Conservation (phyloP, 495 filamentous ascomycete species). For the Emericellopsis terricola region DNA sequence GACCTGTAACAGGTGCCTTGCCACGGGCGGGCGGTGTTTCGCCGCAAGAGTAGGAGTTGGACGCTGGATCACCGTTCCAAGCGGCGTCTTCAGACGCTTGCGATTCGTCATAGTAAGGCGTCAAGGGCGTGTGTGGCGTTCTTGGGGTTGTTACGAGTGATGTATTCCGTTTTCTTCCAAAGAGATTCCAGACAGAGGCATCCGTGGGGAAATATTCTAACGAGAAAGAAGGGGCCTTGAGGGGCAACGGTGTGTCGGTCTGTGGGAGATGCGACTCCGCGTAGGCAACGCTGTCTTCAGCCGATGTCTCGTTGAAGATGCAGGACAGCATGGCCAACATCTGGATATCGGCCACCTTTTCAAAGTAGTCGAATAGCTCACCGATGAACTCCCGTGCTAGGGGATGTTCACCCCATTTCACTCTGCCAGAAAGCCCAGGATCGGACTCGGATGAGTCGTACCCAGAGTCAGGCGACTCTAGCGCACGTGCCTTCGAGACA, state of each 20-base stretch:
- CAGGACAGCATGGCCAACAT: slow-evolving; percentile 94
- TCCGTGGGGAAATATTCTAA: slow-evolving; percentile 51
- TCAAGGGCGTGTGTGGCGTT: slow-evolving; percentile 33
- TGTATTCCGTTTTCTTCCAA: slow-evolving; percentile 24
- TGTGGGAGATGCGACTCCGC: slow-evolving; percentile 24
- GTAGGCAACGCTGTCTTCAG: slow-evolving; percentile 28
- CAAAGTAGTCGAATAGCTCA: slow-evolving; percentile 57
- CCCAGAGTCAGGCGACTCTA: slow-evolving; percentile 15
- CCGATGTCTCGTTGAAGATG: slow-evolving; percentile 51
- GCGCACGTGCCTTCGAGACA: slow-evolving; percentile 25
- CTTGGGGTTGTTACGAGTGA: slow-evolving; percentile 40
- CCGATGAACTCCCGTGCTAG: slow-evolving; percentile 60
- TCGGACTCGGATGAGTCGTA: slow-evolving; percentile 5
- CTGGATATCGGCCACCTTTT: slow-evolving; percentile 63
- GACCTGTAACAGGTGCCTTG: neutral
- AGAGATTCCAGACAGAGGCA: slow-evolving; percentile 35
- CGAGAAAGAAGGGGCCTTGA: slow-evolving; percentile 47
- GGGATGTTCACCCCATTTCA: slow-evolving; percentile 78
- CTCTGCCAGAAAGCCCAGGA: slow-evolving; percentile 32
- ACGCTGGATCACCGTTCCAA: slow-evolving; percentile 28
- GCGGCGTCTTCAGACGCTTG: slow-evolving; percentile 35
- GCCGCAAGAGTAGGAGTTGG: slow-evolving; percentile 37
- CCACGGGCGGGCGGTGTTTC: slow-evolving; percentile 41
- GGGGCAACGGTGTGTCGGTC: slow-evolving; percentile 38
- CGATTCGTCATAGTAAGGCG: slow-evolving; percentile 38